phyloP scores from a whole-genome alignment of 208 protist species.

The Acanthamoeba castellanii region DNA sequence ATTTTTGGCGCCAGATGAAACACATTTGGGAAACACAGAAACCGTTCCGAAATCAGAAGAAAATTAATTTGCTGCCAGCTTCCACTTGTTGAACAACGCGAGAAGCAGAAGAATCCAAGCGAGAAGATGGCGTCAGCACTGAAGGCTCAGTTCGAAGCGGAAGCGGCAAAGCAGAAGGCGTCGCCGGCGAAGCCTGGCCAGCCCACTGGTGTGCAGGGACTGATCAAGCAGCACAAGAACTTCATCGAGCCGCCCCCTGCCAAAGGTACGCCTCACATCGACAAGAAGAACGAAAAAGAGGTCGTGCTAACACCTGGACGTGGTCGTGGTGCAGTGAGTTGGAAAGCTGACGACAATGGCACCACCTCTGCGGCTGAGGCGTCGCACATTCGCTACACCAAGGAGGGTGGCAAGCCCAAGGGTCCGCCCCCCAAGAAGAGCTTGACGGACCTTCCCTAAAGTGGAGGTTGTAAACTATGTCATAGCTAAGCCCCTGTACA shows the following conservation, averaged over 20 bases:
- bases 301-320: background rate
- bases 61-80: too few relatives aligned
- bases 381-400: constrained; percentile 28
- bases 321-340: background rate
- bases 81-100: too few relatives aligned
- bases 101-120: background rate
- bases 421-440: constrained; percentile 53
- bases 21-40: background rate
- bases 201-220: constrained; percentile 20
- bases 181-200: background rate
- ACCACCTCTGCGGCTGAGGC: background rate
- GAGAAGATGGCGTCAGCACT: background rate
- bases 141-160: constrained; percentile 47
- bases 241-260: constrained; percentile 53
- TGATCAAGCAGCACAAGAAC: constrained; percentile 67
- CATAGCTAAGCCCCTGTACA: too few relatives aligned
- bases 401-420: constrained; percentile 52
- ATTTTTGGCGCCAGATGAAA: background rate
- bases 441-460: constrained; percentile 33
- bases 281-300: background rate
- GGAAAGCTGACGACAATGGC: constrained; percentile 24
- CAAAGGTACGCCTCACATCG: background rate
- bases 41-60: too few relatives aligned
- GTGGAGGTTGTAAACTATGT: too few relatives aligned
- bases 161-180: constrained; percentile 31